Evolutionary conservation across 2,329 filamentous ascomycete genomes (phyloP), one percentile per base, ranked within the genome.

Genomic region (Ceratocystis albifundus): DNA sequence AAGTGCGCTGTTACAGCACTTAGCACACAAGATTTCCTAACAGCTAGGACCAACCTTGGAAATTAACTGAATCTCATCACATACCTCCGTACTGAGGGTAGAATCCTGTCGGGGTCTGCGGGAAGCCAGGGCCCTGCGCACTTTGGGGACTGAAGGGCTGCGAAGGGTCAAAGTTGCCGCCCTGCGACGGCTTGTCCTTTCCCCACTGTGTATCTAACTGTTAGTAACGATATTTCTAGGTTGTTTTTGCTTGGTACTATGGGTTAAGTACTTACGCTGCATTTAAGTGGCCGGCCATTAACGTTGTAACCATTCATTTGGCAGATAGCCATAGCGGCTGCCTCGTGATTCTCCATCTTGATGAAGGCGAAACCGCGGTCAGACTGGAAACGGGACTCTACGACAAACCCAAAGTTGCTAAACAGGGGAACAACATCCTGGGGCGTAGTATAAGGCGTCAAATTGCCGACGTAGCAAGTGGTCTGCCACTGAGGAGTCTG

Each of bases 261-360:
- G 12, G 1, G 20, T 22, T 8, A 17, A 64, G 30, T 68, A 88
- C 93, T 80, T 88, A 97, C 93, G 77, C 93, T 97, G 83, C 94
- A 99, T 83, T 99, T 99, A 71, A 99, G 78, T 65, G 94, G 94
- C 70, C 94, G 87, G 64, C 94, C 94, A 73, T 99, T 96, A 72
- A 99, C 93, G 71, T 96, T 95, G 80, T 97, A 99, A 41, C 93
- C 93, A 72, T 93, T 97, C 73, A 99, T 83, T 75, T 97, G 92
- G 78, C 94, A 99, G 73, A 99, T 99, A 44, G 92, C 91, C 88
- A 96, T 96, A 65, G 94, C 92, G 2, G 94, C 94, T 73, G 96
- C 96, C 79, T 99, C 94, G 74, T 99, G 94, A 5, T 87, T 88
- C 75, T 99, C 94, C 92, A 99, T 96, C 82, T 99, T 99, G 77